Base-by-base conservation (phyloP, 176 grass and related monocot species). In the Rhynchospora breviuscula region DNA sequence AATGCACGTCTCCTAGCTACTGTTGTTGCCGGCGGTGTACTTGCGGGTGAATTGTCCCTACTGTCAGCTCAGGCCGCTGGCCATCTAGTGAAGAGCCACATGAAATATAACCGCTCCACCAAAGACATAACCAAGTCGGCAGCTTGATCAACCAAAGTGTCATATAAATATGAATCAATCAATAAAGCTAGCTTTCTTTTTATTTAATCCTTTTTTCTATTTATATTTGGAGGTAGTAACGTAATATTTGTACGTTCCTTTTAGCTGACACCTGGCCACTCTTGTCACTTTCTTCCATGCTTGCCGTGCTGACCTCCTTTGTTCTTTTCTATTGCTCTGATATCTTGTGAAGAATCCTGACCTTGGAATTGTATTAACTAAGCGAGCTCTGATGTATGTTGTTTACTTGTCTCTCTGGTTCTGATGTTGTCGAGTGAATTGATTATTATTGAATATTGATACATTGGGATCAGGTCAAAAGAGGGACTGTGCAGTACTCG, bases 91-190 rank as follows among this genome's bases (percentile, higher is more conserved):
- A 95, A 84, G 48, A 95, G 93, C 83, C 96, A 99, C 83, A 89
- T 99, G 93, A 99, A 95, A 58, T 95, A 99, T 90, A 99, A 99
- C 62, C 91, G 96, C 72, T 99, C 96, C 52, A 86, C 76, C 83
- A 90, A 89, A 80, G 88, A 95, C 51, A 90, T 98, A 67, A 81
- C 88, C 79, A 94, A 94, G 81, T 48, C 40, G 1, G 57, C 79
- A 9, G 64, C 92, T 58, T 80, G 82, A 88, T 76, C 31, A 75
- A 73, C 54, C 62, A 43, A 66, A 82, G 47, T 46, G 44, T 66
- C 48, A 23, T 82, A 66, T 82, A 66, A 66, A 66, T 82, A 66
- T 81, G 79, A 64, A 81, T 64, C 40, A 40, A 46, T 60, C 59
- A 81, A 81, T 81, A 81, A 81, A 66, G 8, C 59, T 67, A 65